A percentile compares a stretch with the other conserved stretches of the same genome.
Conservation (phyloP, 352 stramenopile species). For the Globisporangium mamillatum region DNA sequence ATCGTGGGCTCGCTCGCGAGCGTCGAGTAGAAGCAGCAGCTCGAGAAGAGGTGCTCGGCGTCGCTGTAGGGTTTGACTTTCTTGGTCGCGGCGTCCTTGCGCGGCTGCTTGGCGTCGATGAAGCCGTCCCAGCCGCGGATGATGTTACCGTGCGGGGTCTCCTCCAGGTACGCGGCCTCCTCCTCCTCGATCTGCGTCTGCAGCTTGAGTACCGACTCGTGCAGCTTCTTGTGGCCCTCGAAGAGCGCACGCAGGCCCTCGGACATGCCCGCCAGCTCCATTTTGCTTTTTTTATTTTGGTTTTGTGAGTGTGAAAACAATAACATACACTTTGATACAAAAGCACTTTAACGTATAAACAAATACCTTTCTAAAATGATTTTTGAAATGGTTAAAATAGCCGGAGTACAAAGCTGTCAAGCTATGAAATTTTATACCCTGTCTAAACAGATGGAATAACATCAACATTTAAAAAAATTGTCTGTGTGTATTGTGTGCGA, state of each 20-base stretch:
- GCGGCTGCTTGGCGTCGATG: constrained; percentile 74
- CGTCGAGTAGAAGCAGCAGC: constrained; percentile 60
- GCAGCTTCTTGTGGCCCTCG: constrained; percentile 62
- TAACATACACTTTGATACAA: too few species aligned
- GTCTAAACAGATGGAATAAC: not conserved
- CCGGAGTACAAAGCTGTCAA: not conserved
- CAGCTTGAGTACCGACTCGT: constrained; percentile 67
- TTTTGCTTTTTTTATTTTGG: not conserved
- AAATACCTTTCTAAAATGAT: not conserved
- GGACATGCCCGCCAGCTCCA: constrained; percentile 32
- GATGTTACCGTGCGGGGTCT: constrained; percentile 86
- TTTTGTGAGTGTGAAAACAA: not conserved
- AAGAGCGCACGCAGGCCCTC: constrained; percentile 73
- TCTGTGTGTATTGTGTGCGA: not conserved
- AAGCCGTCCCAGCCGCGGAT: constrained; percentile 87
- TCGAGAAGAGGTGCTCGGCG: constrained; percentile 77
- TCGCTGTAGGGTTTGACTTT: constrained; percentile 81
- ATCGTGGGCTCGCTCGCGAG: constrained; percentile 50
- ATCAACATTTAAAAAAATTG: not conserved
- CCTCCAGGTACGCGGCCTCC: constrained; percentile 75
- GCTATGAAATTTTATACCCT: constrained; percentile 1
- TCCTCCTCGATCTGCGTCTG: constrained; percentile 80
- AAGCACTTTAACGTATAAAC: not conserved
- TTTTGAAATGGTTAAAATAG: not conserved
- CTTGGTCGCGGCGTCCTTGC: constrained; percentile 74